Evolutionary conservation across 2,329 filamentous ascomycete genomes (phyloP).

Genomic region (Herpotrichia juniperi): DNA sequence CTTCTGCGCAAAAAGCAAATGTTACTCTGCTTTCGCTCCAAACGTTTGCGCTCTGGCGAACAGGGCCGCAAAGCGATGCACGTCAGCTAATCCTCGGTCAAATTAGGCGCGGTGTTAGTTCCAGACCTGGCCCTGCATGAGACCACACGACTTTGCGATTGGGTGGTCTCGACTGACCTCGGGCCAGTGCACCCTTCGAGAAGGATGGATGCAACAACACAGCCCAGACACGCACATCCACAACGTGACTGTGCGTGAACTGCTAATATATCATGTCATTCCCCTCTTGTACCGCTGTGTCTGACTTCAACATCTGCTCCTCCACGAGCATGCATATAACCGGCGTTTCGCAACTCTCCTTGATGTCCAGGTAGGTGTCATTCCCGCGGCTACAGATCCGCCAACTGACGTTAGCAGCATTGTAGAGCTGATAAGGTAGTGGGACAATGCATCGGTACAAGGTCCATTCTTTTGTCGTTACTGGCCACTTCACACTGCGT

Average conservation of each 20-base stretch:
- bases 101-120: background rate
- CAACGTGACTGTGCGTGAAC: background rate
- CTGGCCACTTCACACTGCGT: background rate
- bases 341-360: background rate
- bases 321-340: background rate
- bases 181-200: background rate
- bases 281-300: background rate
- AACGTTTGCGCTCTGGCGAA: background rate
- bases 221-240: no score
- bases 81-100: background rate
- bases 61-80: background rate
- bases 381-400: background rate
- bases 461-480: background rate
- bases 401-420: background rate
- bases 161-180: slow-evolving; percentile 1
- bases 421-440: background rate
- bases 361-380: background rate
- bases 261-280: background rate
- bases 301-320: background rate
- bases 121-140: no score
- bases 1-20: background rate
- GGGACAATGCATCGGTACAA: background rate
- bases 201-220: background rate
- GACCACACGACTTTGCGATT: background rate
- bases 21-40: background rate